Base-by-base conservation (phyloP, 2,329 filamentous ascomycete genomes). In the Aaosphaeria pasadenensis region DNA sequence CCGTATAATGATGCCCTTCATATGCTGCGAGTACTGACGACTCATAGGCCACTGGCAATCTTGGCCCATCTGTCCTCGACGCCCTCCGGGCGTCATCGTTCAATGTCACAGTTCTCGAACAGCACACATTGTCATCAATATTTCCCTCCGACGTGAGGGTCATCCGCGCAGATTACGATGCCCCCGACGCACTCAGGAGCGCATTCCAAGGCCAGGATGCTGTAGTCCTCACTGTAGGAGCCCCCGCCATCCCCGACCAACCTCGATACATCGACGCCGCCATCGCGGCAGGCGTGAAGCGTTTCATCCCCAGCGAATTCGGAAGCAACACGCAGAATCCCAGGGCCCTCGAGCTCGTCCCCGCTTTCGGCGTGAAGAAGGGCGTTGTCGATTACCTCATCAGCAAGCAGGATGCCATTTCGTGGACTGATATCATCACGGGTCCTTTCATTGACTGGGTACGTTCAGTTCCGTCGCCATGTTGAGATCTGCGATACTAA, bases 271-370 rank as follows among this genome's bases (percentile, higher is more conserved):
- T 86, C 40, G 77, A 85, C 31, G 84, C 83, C 1, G 77, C 82
- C 31, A 70, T 82, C 30, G 75, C 75, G 4, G 81, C 82, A 1
- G 80, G 82, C 1, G 83, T 87, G 5, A 77, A 78, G 54, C 75
- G 82, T 5, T 85, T 83, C 59, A 75, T 85, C 1, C 82, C 83
- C 1, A 81, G 80, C 33, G 85, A 88, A 54, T 87, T 77, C 52
- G 77, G 71, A 35, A 72, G 68, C 58, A 74, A 69, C 58, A 73
- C 57, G 50, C 67, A 54, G 36, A 71, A 60, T 62, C 63, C 45
- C 55, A 65, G 42, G 53, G 70, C 46, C 43, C 65, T 63, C 36
- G 62, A 63, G 3, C 52, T 71, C 2, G 72, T 86, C 1, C 77
- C 81, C 1, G 59, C 83, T 1, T 84, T 82, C 49, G 64, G 61